Evolutionary conservation across 352 stramenopile species (phyloP), one percentile per base, ranked within the genome.

Genomic region (Phytophthora brassicae): DNA sequence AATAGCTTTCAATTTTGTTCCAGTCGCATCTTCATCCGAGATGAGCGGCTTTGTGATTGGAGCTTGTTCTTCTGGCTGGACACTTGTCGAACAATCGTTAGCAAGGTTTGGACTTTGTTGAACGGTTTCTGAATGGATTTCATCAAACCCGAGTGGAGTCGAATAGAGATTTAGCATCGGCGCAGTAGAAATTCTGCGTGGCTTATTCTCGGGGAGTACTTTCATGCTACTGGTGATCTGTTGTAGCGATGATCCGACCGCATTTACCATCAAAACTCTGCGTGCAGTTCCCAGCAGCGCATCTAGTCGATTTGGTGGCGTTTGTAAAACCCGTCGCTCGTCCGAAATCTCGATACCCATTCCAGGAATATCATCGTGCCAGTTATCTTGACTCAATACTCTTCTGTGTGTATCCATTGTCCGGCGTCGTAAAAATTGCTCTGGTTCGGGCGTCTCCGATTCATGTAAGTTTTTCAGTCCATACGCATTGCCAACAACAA

Each of bases 341-440:
- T 68, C 61, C 0, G 81, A 89, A 62, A 90, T 88, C 46, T 89
- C 81, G 11, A 85, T 52, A 0, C 46, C 63, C 62, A 89, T 81
- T 22, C 68, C 78, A 13, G 67, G 62, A 39, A 78, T 71, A 4
- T 73, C 69, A n/a, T 78, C 62, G 13, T 79, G 81, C 23, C 66
- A 66, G 16, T 60, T 41, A 9, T 81, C 68, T 6, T 43, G 42
- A 20, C 74, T 84, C 24, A 90, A 60, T 0, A 89, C 77, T 13
- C 67, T 81, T 7, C 66, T 72, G 19, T 77, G 60, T 0, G 50
- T 55, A 7, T 64, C 24, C 4, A 69, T 41, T 0, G 66, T 78
- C 19, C 72, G 61, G 16, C 65, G 72, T 5, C 81, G 73, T 23
- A 90, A 50, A 51, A 90, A 90, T 48, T 86, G 75, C 44, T 90